Evolutionary conservation across 176 grass and related monocot genomes (phyloP).

Genomic region (Thalia dealbata): DNA sequence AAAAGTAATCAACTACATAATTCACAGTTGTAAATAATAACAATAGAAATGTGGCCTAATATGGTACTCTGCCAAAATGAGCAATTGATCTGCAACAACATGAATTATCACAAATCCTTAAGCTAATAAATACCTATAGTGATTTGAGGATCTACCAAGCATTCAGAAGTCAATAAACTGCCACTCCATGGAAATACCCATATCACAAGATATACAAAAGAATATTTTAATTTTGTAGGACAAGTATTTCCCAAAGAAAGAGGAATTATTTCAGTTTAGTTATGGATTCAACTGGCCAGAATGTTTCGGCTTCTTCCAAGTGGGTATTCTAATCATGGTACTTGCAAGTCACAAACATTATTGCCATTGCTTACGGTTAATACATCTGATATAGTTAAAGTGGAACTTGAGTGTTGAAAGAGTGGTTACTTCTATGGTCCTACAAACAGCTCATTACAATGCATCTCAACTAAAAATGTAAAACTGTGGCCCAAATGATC

Average conservation of each 20-base stretch:
- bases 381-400: not conserved
- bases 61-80: not conserved
- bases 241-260: not conserved
- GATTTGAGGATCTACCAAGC: too few species aligned
- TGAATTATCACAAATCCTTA: not conserved
- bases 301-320: too few species aligned
- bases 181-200: not conserved
- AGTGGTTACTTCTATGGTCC: not conserved
- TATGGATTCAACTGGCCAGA: not conserved
- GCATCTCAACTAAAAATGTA: not conserved
- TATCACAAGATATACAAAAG: not conserved
- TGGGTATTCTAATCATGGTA: too few species aligned
- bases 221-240: not conserved
- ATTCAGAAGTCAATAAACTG: not conserved
- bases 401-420: not conserved
- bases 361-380: too few species aligned
- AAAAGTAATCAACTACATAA: not conserved
- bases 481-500: not conserved
- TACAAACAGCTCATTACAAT: not conserved
- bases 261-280: not conserved
- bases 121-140: too few species aligned
- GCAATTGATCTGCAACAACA: not conserved
- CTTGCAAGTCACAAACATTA: too few species aligned
- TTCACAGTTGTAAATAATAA: not conserved
- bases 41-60: not conserved